phyloP scores from a whole-genome alignment of 345 rosid genomes.

The Gossypium mustelinum region DNA sequence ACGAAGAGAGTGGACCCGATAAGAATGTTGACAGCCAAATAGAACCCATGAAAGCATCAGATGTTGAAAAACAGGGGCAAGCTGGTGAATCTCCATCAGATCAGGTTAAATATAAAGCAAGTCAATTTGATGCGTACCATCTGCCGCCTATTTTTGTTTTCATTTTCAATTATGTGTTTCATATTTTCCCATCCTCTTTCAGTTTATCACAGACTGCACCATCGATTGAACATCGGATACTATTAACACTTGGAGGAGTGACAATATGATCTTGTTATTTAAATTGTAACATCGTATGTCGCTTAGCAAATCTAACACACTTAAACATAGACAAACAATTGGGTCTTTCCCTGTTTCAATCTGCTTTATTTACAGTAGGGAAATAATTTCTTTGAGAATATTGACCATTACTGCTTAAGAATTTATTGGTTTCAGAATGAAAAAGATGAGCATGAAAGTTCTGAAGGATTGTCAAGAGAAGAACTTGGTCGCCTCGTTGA shows the following conservation, averaged over 20 bases:
- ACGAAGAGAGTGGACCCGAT: constrained; percentile 23
- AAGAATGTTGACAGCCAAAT: constrained; percentile 15
- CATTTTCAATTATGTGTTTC: not conserved
- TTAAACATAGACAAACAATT: not conserved
- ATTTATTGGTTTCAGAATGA: constrained; percentile 25
- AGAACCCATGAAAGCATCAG: not conserved
- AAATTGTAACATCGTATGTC: not conserved
- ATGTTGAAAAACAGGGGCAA: constrained; percentile 25
- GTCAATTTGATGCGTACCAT: not conserved
- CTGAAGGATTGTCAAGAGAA: constrained; percentile 57
- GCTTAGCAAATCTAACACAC: not conserved
- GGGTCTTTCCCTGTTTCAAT: not conserved
- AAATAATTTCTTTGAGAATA: not conserved
- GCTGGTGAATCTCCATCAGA: constrained; percentile 33
- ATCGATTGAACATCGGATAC: not conserved
- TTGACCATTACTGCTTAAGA: not conserved
- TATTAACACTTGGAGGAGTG: not conserved
- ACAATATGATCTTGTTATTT: not conserved
- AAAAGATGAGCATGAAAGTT: constrained; percentile 27
- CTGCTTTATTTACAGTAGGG: constrained; percentile 3
- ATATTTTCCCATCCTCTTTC: not conserved
- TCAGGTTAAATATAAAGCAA: constrained; percentile 33
- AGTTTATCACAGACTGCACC: too few relatives aligned
- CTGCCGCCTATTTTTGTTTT: not conserved
- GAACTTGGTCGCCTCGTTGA: constrained; percentile 64